Conservation (phyloP, 768 basidiomycete genomes). For the Boletus coccyginus region DNA sequence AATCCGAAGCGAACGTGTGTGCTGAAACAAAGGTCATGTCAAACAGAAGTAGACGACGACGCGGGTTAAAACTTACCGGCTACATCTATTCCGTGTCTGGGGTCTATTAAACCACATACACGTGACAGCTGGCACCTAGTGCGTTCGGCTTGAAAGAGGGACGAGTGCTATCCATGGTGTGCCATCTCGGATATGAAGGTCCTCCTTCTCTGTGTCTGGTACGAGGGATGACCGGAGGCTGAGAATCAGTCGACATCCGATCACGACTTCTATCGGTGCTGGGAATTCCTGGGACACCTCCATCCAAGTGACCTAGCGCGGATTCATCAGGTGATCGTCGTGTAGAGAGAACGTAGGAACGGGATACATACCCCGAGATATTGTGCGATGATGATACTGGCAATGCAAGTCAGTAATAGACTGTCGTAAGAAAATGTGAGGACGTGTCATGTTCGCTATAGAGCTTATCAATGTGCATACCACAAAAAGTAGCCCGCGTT, state of each 20-base stretch:
- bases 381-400: not conserved
- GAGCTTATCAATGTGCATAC: not conserved
- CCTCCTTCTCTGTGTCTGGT: not conserved
- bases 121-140: no score
- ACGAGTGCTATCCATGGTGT: not conserved
- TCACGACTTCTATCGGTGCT: not conserved
- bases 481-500: conserved; percentile 15
- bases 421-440: conserved; percentile 2
- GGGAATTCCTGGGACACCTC: conserved; percentile 5
- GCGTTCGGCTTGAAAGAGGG: not conserved
- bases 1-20: no score
- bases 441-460: no score
- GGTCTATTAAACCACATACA: no score
- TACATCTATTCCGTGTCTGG: no score
- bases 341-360: not conserved
- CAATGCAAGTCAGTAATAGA: conserved; percentile 6
- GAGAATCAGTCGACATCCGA: conserved; percentile 11
- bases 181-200: no score
- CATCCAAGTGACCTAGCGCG: conserved; percentile 1
- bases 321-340: not conserved
- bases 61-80: no score
- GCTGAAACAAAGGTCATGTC: no score
- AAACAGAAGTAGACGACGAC: no score
- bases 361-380: conserved; percentile 1
- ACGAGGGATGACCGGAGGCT: conserved; percentile 1